Base-by-base conservation (phyloP, 1,284 basidiomycete species). In the Pseudomicrostroma phylloplanum region DNA sequence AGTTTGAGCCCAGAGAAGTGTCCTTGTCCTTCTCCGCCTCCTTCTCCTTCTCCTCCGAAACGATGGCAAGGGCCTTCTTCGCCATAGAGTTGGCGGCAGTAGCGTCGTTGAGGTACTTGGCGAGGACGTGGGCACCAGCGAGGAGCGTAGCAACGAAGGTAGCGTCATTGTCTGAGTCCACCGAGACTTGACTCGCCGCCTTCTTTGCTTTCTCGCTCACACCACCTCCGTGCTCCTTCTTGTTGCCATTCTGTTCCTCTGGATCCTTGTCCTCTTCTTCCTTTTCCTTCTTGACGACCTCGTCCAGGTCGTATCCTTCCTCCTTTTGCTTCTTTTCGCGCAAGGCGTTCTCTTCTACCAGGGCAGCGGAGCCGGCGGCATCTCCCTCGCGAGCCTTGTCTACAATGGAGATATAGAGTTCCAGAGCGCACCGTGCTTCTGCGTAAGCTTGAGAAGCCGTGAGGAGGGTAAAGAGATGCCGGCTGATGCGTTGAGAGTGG, bases 341-440 rank as follows among this genome's bases (percentile, higher is more conserved):
- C 40, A 57, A 26, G n/a, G 56, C 42, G 41, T 49, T 54, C 42
- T 65, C 55, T 41, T 61, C 56, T 1, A 26, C 59, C 2, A 59
- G 43, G 40, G 46, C 56, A 17, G 55, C 57, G 1, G 51, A 49
- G 26, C 61, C 65, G 25, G 54, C 64, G 17, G 66, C 71, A 11
- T 69, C 65, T 2, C 67, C 68, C 60, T 76, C 64, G n/a, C 72
- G 64, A 6, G 73, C 70, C 63, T 73, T 76, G 36, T 79, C 73
- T 13, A 77, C 74, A 25, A 78, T 68, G 60, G 69, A 61, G 6
- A 67, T 63, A 62, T 79, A 79, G 6, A 76, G 60, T 49, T 70
- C 63, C 42, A 77, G 60, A 41, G 76, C 68, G 4, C 61, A 56
- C 36, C 62, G 66, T 6, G 71, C 74, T 63, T 79, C 77, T 30